Base-by-base conservation (phyloP, 257 asterid species). In the Ballota nigra region DNA sequence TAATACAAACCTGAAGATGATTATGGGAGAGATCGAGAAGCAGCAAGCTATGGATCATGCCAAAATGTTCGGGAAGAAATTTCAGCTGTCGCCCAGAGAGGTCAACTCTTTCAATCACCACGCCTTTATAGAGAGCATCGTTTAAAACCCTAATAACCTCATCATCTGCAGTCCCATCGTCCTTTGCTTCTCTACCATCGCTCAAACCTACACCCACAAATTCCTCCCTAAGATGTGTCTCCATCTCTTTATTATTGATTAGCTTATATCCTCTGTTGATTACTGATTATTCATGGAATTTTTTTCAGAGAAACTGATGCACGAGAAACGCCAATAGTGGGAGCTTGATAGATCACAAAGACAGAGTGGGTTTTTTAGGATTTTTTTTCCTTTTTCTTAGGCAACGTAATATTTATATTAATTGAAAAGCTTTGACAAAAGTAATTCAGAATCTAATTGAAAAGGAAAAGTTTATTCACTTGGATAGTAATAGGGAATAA, bases 21-120 rank as follows among this genome's bases (percentile, higher is more conserved):
- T 87, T 87, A 4, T 77, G 78, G 51, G 92, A 87, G 58, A 87
- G 77, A 79, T 83, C 65, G 53, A 87, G 92, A 77, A 68, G 12
- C 19, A 83, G 10, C 74, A 85, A 66, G 0, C 49, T 70, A 33
- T 66, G 88, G 69, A 83, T 82, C 66, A 75, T 87, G 70, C 88
- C 80, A n/a, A 81, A 71, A 58, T 79, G 79, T 57, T 87, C 80
- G 0, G 90, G 92, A 6, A 87, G 72, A 69, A 79, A 72, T 66
- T 52, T 79, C 53, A 87, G 76, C 63, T 76, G 88, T 73, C 81
- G 84, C 12, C 78, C 82, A 56, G 92, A 81, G 76, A 85, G 84
- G 53, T 87, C 87, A 63, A 85, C 58, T 51, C 58, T 73, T 19
- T 84, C 75, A 2, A 78, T 65, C 51, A 66, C 10, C 53, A 41